Percentiles rank a stretch among this genome's conserved stretches.
phyloP scores from a whole-genome alignment of 768 basidiomycete species.

The Mycena amicta region DNA sequence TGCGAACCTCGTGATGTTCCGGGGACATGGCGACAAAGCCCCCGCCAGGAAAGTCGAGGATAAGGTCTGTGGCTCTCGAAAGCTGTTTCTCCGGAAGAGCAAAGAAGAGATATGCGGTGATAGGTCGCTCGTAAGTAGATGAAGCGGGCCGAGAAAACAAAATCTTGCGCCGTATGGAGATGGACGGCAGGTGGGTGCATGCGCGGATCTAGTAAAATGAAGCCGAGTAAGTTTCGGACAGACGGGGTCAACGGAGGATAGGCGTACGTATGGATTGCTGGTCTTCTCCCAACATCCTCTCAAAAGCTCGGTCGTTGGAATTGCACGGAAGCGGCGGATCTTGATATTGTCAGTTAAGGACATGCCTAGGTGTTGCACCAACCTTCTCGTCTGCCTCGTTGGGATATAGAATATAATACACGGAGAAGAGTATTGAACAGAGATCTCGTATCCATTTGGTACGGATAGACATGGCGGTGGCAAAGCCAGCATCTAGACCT shows the following conservation, averaged over 20 bases:
- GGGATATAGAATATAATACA: conserved; percentile 86
- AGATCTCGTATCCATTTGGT: conserved; percentile 91
- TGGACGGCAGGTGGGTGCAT: conserved; percentile 57
- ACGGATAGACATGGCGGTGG: conserved; percentile 90
- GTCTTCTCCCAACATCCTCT: conserved; percentile 98
- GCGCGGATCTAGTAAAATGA: conserved; percentile 60
- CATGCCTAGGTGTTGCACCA: conserved; percentile 24
- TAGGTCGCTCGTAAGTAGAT: conserved; percentile 79
- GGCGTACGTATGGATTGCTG: conserved; percentile 81
- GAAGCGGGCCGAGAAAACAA: conserved; percentile 78
- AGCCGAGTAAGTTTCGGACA: conserved; percentile 7
- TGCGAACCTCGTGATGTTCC: conserved; percentile 76
- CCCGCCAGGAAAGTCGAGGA: conserved; percentile 93
- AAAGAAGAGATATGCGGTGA: conserved; percentile 85
- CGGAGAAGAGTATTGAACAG: conserved; percentile 80
- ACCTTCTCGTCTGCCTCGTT: conserved; percentile 97
- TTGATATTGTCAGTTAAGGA: conserved; percentile 31
- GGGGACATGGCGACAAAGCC: conserved; percentile 97
- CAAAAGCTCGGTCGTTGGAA: conserved; percentile 96
- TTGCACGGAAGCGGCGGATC: conserved; percentile 89
- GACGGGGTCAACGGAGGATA: no score
- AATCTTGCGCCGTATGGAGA: conserved; percentile 73
- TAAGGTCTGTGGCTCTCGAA: conserved; percentile 70
- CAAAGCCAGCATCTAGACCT: conserved; percentile 96
- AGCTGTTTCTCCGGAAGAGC: conserved; percentile 66